These are phyloP conservation scores for Chlamydomonas schloesseri DNA, from an alignment of 139 green algal genomes.

Conservation along the genomic window DNA sequence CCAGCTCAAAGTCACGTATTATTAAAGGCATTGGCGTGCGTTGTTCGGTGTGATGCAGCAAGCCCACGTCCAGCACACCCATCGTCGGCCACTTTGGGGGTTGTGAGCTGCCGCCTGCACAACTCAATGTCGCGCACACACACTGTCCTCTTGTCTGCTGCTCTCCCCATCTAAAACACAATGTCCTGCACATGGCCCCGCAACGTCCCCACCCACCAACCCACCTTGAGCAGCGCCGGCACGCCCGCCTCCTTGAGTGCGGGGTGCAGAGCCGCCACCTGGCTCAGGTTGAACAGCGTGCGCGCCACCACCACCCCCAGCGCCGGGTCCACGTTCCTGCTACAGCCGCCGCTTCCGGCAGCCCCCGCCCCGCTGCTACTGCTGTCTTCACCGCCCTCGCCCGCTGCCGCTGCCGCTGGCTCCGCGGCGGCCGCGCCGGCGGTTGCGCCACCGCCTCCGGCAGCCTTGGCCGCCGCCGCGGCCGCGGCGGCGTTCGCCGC, in stretches of 20 bases:
- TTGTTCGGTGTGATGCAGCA: too few species aligned
- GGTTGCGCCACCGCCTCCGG: not conserved
- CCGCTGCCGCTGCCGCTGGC: not conserved
- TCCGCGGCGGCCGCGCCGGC: not conserved
- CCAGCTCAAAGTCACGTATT: too few species aligned
- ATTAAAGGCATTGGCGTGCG: too few species aligned
- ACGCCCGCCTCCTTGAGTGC: conserved; percentile 16
- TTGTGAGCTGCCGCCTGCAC: too few species aligned
- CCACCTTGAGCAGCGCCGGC: conserved; percentile 16
- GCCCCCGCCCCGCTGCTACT: not conserved
- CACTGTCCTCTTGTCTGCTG: too few species aligned
- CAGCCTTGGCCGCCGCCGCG: not conserved
- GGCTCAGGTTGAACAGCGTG: conserved; percentile 24
- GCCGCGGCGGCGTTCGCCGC: not conserved
- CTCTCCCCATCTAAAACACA: too few species aligned
- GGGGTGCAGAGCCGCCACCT: conserved; percentile 23
- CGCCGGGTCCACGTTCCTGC: not conserved
- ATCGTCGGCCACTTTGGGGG: too few species aligned
- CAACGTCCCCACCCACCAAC: not conserved
- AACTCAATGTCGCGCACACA: too few species aligned
- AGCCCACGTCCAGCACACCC: too few species aligned
- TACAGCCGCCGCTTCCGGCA: not conserved
- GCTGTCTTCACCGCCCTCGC: too few species aligned
- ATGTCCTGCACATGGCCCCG: too few species aligned
- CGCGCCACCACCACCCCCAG: conserved; percentile 24